These are phyloP conservation scores for Cyclocybe aegerita DNA, from an alignment of 768 basidiomycete genomes.

Conservation along the genomic window DNA sequence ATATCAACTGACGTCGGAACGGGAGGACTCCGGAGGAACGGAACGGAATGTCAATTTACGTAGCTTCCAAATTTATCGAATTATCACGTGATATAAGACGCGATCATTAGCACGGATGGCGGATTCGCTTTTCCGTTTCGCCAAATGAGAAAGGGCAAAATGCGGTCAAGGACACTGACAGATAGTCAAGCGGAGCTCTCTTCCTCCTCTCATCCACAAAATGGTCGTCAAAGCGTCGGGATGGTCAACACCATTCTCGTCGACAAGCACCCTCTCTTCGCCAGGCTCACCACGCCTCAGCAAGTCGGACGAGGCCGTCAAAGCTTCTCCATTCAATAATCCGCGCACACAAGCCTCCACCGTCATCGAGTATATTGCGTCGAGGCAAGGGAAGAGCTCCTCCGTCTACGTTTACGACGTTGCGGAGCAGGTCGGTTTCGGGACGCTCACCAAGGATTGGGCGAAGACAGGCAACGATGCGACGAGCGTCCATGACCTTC, in stretches of 20 bases:
- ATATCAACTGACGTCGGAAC: not conserved
- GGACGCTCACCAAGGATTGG: slow-evolving; percentile 70
- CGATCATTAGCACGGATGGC: slow-evolving; percentile 43
- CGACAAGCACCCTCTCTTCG: slow-evolving; percentile 37
- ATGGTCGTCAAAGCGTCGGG: slow-evolving; percentile 29
- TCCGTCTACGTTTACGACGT: slow-evolving; percentile 81
- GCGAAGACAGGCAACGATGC: slow-evolving; percentile 38
- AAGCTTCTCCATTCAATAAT: slow-evolving; percentile 36
- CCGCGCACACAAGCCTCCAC: slow-evolving; percentile 56
- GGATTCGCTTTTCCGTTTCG: slow-evolving; percentile 20
- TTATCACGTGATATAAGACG: slow-evolving; percentile 33
- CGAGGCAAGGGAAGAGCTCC: slow-evolving; percentile 54
- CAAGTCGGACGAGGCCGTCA: slow-evolving; percentile 18
- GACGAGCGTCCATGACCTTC: slow-evolving; percentile 63
- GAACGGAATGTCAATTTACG: not conserved
- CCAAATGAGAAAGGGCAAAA: slow-evolving; percentile 15
- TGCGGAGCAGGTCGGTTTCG: slow-evolving; percentile 83
- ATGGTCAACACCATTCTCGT: slow-evolving; percentile 39
- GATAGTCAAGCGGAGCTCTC: not conserved
- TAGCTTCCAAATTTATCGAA: not conserved
- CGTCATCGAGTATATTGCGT: slow-evolving; percentile 67
- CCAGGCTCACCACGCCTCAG: slow-evolving; percentile 34
- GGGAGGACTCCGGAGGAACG: not conserved
- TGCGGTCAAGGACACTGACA: slow-evolving; percentile 9
- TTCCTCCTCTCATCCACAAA: slow-evolving; percentile 3